Evolutionary conservation across 2,329 filamentous ascomycete species (phyloP).

Genomic region (Gliomastix tumulicola): DNA sequence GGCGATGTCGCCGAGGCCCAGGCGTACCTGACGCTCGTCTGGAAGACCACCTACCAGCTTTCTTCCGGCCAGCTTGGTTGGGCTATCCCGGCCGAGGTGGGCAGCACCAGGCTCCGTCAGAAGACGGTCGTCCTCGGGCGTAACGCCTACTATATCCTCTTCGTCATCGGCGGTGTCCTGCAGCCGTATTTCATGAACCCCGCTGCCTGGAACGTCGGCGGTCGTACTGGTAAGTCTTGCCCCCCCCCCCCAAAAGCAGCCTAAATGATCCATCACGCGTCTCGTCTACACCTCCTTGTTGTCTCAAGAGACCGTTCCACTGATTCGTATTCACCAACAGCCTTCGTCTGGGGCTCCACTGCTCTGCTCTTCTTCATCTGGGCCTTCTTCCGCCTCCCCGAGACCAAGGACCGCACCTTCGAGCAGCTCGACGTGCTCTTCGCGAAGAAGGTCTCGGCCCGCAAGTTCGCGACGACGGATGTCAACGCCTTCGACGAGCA

Average conservation of each 20-base stretch:
- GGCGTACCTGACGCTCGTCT: constrained; percentile 37
- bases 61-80: constrained; percentile 39
- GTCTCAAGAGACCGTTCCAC: no score
- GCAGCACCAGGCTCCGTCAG: constrained; percentile 33
- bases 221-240: constrained; percentile 39
- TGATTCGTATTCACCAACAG: no score
- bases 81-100: constrained; percentile 34
- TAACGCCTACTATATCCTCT: constrained; percentile 37
- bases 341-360: constrained; percentile 36
- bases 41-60: constrained; percentile 33
- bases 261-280: no score
- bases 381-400: constrained; percentile 45
- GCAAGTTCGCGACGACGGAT: constrained; percentile 27
- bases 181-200: constrained; percentile 41
- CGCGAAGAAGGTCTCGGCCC: constrained; percentile 30
- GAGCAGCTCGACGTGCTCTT: constrained; percentile 51
- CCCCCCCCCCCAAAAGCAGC: no score
- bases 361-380: constrained; percentile 38
- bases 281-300: no score
- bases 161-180: constrained; percentile 37
- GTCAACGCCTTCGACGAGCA: constrained; percentile 16
- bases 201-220: constrained; percentile 37
- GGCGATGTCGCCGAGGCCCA: constrained; percentile 32
- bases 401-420: constrained; percentile 45
- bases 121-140: constrained; percentile 39